These are phyloP conservation scores for Aspergillus fructus DNA, from an alignment of 2,329 filamentous ascomycete species.

Conservation along the genomic window DNA sequence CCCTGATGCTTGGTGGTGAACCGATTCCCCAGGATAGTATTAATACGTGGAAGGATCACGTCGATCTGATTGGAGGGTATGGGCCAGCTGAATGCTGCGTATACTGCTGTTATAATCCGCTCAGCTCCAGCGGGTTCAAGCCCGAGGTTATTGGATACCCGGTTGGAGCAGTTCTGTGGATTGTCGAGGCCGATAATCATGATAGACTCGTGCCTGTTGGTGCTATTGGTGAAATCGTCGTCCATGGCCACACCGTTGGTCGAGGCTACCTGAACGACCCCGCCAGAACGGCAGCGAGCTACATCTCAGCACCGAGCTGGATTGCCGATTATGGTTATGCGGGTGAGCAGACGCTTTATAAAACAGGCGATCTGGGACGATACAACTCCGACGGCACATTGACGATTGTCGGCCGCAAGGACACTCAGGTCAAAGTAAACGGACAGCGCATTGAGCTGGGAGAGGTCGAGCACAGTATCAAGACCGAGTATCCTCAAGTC, in stretches of 20 bases:
- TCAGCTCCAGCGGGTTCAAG: not conserved
- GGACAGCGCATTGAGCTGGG: slow-evolving; percentile 10
- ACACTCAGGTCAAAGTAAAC: not conserved
- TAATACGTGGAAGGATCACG: not conserved
- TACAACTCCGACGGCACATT: slow-evolving; percentile 1
- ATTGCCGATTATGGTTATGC: not conserved
- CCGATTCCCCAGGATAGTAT: not conserved
- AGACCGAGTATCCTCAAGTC: not conserved
- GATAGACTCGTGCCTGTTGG: slow-evolving; percentile 13
- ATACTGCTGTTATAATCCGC: not conserved
- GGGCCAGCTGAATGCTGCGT: not conserved
- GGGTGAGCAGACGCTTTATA: not conserved
- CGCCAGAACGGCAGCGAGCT: slow-evolving; percentile 18
- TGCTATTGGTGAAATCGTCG: slow-evolving; percentile 12
- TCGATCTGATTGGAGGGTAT: not conserved
- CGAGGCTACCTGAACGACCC: slow-evolving; percentile 37
- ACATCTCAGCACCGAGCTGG: not conserved
- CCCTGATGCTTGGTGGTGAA: not conserved
- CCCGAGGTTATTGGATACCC: not conserved
- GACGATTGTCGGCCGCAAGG: not conserved
- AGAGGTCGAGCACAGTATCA: slow-evolving; percentile 1
- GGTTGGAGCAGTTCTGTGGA: not conserved
- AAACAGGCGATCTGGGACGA: slow-evolving; percentile 4
- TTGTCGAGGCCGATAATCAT: not conserved
- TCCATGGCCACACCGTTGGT: slow-evolving; percentile 17